Percentiles rank a stretch among this genome's conserved stretches.
Conservation (phyloP, 306 rosid genomes). For the Acacia acuminata region DNA sequence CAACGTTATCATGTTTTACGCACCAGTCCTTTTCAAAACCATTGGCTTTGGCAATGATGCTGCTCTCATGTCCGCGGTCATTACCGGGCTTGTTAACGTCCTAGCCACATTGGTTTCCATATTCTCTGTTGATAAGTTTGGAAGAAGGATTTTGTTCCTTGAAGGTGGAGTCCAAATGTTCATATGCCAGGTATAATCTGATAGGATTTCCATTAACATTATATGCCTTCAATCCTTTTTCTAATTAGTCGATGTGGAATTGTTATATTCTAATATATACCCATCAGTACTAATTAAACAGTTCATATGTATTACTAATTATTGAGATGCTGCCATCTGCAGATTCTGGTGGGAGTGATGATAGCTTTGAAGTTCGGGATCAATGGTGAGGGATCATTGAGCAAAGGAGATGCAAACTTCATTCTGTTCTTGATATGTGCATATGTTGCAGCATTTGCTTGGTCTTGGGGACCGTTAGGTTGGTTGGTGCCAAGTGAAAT, state of each 20-base stretch:
- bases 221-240: no score
- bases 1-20: not conserved
- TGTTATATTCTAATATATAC: no score
- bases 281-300: not conserved
- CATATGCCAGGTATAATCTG: not conserved
- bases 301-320: not conserved
- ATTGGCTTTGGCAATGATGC: not conserved
- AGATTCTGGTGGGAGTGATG: slow-evolving; percentile 7
- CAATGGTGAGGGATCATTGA: slow-evolving; percentile 4
- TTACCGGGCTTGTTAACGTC: not conserved
- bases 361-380: slow-evolving; percentile 12
- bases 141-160: slow-evolving; percentile 3
- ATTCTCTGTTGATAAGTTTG: not conserved
- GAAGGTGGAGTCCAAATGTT: slow-evolving; percentile 6
- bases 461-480: slow-evolving; percentile 6
- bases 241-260: not conserved
- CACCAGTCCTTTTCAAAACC: not conserved
- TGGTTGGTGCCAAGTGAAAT: slow-evolving; percentile 11
- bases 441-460: slow-evolving; percentile 12
- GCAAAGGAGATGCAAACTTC: not conserved
- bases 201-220: not conserved
- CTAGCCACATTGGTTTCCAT: slow-evolving; percentile 10
- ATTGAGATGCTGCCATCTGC: not conserved
- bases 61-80: not conserved
- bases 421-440: slow-evolving; percentile 1